Evolutionary conservation across 2,329 filamentous ascomycete genomes (phyloP).

Genomic region (Magnaporthiopsis poae): DNA sequence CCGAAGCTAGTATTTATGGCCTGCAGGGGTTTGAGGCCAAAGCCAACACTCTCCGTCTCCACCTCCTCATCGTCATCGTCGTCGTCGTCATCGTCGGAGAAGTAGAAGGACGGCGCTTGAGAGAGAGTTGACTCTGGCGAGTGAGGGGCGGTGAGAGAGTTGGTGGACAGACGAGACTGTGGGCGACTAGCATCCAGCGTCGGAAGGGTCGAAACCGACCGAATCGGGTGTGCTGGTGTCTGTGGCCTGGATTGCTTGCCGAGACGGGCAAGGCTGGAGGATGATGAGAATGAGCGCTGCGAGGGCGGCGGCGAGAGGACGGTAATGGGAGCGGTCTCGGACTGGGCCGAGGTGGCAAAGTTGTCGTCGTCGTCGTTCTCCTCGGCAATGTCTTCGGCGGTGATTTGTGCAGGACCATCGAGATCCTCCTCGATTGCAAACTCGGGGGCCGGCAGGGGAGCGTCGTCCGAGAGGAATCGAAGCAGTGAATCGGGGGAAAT

Average conservation of each 20-base stretch:
- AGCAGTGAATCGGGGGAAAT: constrained; percentile 47
- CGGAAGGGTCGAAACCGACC: constrained; percentile 10
- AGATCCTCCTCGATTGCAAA: constrained; percentile 18
- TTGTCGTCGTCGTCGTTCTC: constrained; percentile 52
- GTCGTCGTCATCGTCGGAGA: constrained; percentile 26
- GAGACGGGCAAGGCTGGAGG: constrained; percentile 5
- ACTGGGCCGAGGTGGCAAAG: constrained; percentile 44
- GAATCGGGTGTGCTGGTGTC: constrained; percentile 5
- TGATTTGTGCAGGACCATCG: constrained; percentile 27
- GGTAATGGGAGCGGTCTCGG: constrained; percentile 34
- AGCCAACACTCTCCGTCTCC: constrained; percentile 27
- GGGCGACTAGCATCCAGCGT: constrained; percentile 1
- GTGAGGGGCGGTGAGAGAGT: constrained; percentile 22
- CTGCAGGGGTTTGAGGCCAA: constrained; percentile 19
- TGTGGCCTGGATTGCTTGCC: constrained; percentile 9
- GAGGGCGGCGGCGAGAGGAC: constrained; percentile 45
- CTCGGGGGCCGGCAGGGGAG: constrained; percentile 21
- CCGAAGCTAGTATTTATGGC: neutral
- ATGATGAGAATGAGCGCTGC: constrained; percentile 27
- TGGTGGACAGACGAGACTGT: constrained; percentile 15
- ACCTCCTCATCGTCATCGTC: constrained; percentile 32
- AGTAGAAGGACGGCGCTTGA: constrained; percentile 36
- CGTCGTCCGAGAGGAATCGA: constrained; percentile 39
- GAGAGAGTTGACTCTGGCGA: constrained; percentile 26
- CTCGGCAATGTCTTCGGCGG: constrained; percentile 38